Percentiles rank a stretch among this genome's conserved stretches.
These are phyloP conservation scores for Capronia americana DNA, from an alignment of 2,329 filamentous ascomycete genomes.

Conservation along the genomic window DNA sequence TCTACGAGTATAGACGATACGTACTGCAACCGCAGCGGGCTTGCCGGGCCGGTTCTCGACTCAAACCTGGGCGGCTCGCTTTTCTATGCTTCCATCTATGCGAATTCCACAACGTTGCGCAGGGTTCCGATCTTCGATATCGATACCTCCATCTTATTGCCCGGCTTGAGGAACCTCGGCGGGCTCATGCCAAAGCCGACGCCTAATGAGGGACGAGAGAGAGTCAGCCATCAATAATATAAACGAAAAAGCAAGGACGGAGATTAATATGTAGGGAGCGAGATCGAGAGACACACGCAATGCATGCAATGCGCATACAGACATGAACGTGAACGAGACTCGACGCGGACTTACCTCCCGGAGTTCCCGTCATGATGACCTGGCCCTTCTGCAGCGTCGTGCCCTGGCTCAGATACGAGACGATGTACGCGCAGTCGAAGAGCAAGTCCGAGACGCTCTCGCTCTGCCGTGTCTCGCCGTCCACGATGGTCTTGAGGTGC, in stretches of 20 bases:
- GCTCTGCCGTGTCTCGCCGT: conserved; percentile 48
- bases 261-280: background rate
- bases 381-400: conserved; percentile 48
- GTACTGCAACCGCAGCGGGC: too few species aligned
- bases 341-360: conserved; percentile 42
- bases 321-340: background rate
- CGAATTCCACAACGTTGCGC: conserved; percentile 46
- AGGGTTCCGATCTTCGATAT: conserved; percentile 52
- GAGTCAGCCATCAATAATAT: background rate
- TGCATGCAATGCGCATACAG: background rate
- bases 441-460: conserved; percentile 48
- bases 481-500: conserved; percentile 46
- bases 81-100: conserved; percentile 13
- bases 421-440: conserved; percentile 46
- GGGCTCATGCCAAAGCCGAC: conserved; percentile 55
- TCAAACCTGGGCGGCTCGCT: background rate
- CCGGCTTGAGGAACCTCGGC: conserved; percentile 48
- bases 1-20: too few species aligned
- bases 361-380: conserved; percentile 52
- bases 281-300: background rate
- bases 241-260: background rate
- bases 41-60: background rate
- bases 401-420: conserved; percentile 47
- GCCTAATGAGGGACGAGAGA: conserved; percentile 12
- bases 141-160: conserved; percentile 50